A percentile compares a stretch with the other conserved stretches of the same genome.
Conservation (phyloP, 768 basidiomycete species). For the Kockovaella imperatae region DNA sequence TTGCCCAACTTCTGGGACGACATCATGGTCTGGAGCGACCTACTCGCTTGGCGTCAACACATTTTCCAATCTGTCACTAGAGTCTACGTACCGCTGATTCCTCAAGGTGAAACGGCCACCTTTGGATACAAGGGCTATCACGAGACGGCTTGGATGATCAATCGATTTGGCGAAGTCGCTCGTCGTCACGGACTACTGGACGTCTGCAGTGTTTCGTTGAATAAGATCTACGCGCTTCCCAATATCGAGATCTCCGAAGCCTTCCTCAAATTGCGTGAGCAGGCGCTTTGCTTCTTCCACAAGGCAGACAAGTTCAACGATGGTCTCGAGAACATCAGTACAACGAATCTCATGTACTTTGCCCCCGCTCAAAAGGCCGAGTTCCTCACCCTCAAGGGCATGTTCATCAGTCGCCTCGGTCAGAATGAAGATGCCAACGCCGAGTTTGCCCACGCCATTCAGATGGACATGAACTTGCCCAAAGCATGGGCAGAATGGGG, state of each 20-base stretch:
- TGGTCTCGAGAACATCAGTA: conserved; percentile 97
- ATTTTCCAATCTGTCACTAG: conserved; percentile 96
- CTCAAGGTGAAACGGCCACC: conserved; percentile 47
- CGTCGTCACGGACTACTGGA: conserved; percentile 93
- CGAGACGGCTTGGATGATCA: conserved; percentile 99
- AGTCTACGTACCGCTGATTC: conserved; percentile 84
- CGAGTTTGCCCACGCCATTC: conserved; percentile 90
- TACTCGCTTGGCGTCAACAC: conserved; percentile 98
- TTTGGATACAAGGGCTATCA: conserved; percentile 94
- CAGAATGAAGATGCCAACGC: conserved; percentile 81
- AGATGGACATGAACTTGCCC: conserved; percentile 86
- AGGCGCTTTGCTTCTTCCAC: conserved; percentile 96
- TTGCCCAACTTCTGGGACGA: conserved; percentile 93
- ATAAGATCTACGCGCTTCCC: conserved; percentile 95
- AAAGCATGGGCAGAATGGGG: conserved; percentile 99
- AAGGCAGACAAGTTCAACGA: conserved; percentile 86
- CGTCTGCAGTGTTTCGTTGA: conserved; percentile 87
- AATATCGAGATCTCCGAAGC: conserved; percentile 99
- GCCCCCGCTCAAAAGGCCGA: conserved; percentile 90
- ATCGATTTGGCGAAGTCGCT: conserved; percentile 96
- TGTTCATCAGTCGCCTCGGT: conserved; percentile 86
- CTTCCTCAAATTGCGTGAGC: conserved; percentile 95
- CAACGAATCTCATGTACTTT: conserved; percentile 98
- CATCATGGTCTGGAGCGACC: conserved; percentile 96
- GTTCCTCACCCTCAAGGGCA: conserved; percentile 95